Evolutionary conservation across 208 protist species (phyloP), one percentile per base, ranked within the genome.

Genomic region (Wallacemonas rigidus): DNA sequence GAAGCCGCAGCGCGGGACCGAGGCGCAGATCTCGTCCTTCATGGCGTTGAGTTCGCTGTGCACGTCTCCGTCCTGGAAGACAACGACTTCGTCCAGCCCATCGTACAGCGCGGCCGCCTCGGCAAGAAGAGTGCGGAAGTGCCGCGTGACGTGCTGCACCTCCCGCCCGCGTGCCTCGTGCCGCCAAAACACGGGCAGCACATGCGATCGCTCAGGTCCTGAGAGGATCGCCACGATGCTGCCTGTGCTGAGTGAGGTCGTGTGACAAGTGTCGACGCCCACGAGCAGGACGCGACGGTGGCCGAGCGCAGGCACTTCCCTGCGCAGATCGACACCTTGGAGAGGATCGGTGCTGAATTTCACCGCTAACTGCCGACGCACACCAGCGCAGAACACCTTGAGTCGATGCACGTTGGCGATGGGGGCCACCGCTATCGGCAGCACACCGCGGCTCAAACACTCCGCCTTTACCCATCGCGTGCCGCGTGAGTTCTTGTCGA

Each of bases 51-150:
- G 57, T 69, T 95, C 89, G 70, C 88, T 95, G 77, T 82, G 87
- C 54, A 97, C 84, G 68, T 95, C 81, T 1, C 93, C 93, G 70
- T 97, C 93, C 55, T 97, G 93, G 64, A 95, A 89, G 4, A 97
- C 81, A 0, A 97, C 69, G 7, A 97, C 83, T 73, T 97, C 87
- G 68, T 97, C 90, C n/a, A 97, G 55, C 1, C 85, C 79, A 69
- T 80, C 89, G 70, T 88, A 85, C 35, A 87, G 70, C 44, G 61
- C 68, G 11, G 69, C 44, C 15, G 87, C 80, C 7, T 71, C 56
- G 9, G 43, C 55, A 15, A 95, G 61, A 12, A 94, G 12, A 17
- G 75, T 43, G 6, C 76, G 68, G 67, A 97, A 91, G 62, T 93
- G 85, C 26, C 78, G 63, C 26, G 74, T 68, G 38, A 95, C 86